Percentiles rank a stretch among this genome's conserved stretches.
These are phyloP conservation scores for Chytridium lagenaria DNA, from an alignment of 371 early-diverging fungal species.

Conservation along the genomic window DNA sequence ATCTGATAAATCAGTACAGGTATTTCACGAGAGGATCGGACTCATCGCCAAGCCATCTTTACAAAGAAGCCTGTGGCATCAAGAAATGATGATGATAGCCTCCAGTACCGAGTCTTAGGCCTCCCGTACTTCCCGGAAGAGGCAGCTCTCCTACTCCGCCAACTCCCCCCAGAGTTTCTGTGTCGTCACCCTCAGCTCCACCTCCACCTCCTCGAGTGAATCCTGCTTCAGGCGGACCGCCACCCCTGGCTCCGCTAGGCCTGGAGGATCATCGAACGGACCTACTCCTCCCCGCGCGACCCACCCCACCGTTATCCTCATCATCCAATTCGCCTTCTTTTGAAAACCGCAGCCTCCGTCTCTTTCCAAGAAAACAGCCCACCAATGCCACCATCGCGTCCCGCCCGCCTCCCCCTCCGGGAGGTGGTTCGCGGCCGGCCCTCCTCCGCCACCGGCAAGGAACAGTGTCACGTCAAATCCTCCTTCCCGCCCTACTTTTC, in stretches of 20 bases:
- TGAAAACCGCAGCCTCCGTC: slow-evolving; percentile 1
- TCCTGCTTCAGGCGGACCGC: not conserved
- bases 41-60: not conserved
- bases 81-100: slow-evolving; percentile 4
- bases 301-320: slow-evolving; percentile 24
- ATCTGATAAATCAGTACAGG: slow-evolving; percentile 19
- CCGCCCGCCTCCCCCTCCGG: slow-evolving; percentile 9
- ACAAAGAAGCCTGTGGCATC: slow-evolving; percentile 21
- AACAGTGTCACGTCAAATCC: not conserved
- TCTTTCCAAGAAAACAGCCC: slow-evolving; percentile 7
- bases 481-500: slow-evolving; percentile 4
- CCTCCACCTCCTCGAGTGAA: slow-evolving; percentile 23
- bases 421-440: not conserved
- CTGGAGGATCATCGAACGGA: too few species aligned
- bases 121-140: slow-evolving; percentile 29
- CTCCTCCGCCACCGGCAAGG: slow-evolving; percentile 17
- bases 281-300: slow-evolving; percentile 34
- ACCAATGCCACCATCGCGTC: slow-evolving; percentile 10
- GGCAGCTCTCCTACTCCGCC: slow-evolving; percentile 11
- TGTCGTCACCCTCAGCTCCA: slow-evolving; percentile 22
- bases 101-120: slow-evolving; percentile 16
- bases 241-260: too few species aligned
- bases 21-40: slow-evolving; percentile 1
- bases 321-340: slow-evolving; percentile 25
- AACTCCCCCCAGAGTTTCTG: slow-evolving; percentile 8